Base-by-base conservation (phyloP, 2,329 filamentous ascomycete species). In the Calonectria ilicicola region DNA sequence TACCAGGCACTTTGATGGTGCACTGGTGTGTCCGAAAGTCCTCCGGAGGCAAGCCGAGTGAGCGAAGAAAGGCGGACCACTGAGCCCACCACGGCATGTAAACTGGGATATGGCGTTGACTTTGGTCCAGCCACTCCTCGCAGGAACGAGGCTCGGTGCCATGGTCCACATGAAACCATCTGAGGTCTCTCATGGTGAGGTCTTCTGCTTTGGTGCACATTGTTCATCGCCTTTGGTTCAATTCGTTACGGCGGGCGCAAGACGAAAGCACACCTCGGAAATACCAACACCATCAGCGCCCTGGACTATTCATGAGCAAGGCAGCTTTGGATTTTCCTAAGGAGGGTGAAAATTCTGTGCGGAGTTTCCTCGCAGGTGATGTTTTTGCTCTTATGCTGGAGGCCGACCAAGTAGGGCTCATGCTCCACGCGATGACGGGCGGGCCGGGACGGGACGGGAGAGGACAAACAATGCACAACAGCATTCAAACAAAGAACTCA, bases 11-110 rank as follows among this genome's bases (percentile, higher is more conserved):
- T 17, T 40, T 60, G 1, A 60, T 60, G 3, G 21, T 17, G 21
- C 53, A 60, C 10, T 26, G 23, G 26, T 60, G 35, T 5, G 15
- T 19, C 21, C 15, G 14, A 19, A 60, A 21, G 15, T 60, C 32
- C 12, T 8, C 23, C 5, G 53, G 32, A 15, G 26, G 7, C 21
- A 60, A 26, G 2, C 21, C 32, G 9, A 60, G 32, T 10, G 53
- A 60, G 53, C 53, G 32, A 26, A 60, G 32, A 26, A 60, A 60
- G 21, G 32, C 53, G 3, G 35, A 9, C 53, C 53, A 60, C 32
- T 60, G 53, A 40, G 53, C 53, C 53, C 53, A 60, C 32, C 53
- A 60, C 35, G 53, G 53, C 53, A 60, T 60, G 32, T 60, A 60
- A 38, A 60, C 53, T 17, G 53, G n/a, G 19, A 60, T n/a, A 23